phyloP scores from a whole-genome alignment of 2,329 filamentous ascomycete genomes.

The Uncinocarpus reesii region DNA sequence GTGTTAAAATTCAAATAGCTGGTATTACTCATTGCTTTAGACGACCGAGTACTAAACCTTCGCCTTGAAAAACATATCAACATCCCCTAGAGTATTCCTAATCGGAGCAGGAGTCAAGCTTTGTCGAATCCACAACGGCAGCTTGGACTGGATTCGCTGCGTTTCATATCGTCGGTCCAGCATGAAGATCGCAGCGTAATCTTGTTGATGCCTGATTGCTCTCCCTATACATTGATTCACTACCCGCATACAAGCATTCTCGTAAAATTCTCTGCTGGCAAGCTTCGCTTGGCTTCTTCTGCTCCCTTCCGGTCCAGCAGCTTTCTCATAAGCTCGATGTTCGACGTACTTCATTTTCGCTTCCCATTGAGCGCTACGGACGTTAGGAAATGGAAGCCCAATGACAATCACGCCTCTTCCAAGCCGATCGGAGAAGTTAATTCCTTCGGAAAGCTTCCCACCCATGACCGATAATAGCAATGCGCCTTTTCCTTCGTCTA shows the following conservation, averaged over 20 bases:
- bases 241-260: constrained; percentile 91
- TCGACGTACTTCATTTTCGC: constrained; percentile 84
- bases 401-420: constrained; percentile 87
- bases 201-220: constrained; percentile 74
- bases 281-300: constrained; percentile 33
- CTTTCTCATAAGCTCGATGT: constrained; percentile 38
- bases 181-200: constrained; percentile 85
- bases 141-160: constrained; percentile 61
- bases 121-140: constrained; percentile 79
- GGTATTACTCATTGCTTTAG: too few species aligned
- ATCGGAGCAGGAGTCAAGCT: constrained; percentile 42
- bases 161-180: constrained; percentile 71
- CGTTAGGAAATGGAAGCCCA: constrained; percentile 85
- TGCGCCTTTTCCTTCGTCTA: constrained; percentile 56
- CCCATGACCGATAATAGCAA: constrained; percentile 84
- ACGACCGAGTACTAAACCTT: too few species aligned
- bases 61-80: constrained; percentile 5
- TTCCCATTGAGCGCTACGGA: constrained; percentile 82
- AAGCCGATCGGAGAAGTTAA: constrained; percentile 89
- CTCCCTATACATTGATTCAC: constrained; percentile 95
- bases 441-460: constrained; percentile 91
- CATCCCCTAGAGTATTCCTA: constrained; percentile 1
- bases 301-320: constrained; percentile 22
- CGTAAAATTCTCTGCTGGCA: constrained; percentile 68
- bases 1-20: too few species aligned